Evolutionary conservation across 78 protist genomes (phyloP), one percentile per base, ranked within the genome.

Genomic region (Creolimax fragrantissima): DNA sequence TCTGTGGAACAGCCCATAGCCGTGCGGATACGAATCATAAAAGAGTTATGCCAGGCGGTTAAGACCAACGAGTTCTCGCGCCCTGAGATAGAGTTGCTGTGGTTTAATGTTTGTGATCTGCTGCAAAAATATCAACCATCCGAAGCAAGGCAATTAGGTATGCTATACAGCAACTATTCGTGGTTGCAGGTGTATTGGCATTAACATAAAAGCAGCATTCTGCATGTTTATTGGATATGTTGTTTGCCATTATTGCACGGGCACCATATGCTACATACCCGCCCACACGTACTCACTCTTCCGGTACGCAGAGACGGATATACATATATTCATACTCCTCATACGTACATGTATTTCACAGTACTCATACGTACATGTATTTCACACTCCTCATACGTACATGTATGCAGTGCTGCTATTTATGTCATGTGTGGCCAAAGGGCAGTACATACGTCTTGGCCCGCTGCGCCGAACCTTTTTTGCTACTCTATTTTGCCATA

Each of bases 91-190:
- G 86, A 83, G 5, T 24, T 83, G 11, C 5, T 83, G 42, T 83
- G 86, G 86, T 11, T n/a, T 24, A 11, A 24, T 11, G 86, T 11
- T 4, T 83, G 42, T 4, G 86, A 83, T 83, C 11, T 83, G 86
- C 42, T 83, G 86, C 86, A 83, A 5, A 83, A 83, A 83, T 11
- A 83, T n/a, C 86, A 83, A 5, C 86, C 86, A 35, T n/a, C 42
- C 11, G 86, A 83, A 11, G 86, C 86, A 5, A 35, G 86, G 86
- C 86, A 83, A 83, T 41, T 83, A 17, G 86, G 86, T 83, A 83
- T 83, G 86, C 37, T 17, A 39, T 17, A 5, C 86, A 11, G 39
- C 17, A 11, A 11, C 11, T 58, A 58, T 17, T 17, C 74, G n/a
- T n/a, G n/a, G n/a, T n/a, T n/a, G n/a, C n/a, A n/a, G n/a, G n/a